phyloP scores from a whole-genome alignment of 768 basidiomycete genomes.

The Cystobasidium tubakii region DNA sequence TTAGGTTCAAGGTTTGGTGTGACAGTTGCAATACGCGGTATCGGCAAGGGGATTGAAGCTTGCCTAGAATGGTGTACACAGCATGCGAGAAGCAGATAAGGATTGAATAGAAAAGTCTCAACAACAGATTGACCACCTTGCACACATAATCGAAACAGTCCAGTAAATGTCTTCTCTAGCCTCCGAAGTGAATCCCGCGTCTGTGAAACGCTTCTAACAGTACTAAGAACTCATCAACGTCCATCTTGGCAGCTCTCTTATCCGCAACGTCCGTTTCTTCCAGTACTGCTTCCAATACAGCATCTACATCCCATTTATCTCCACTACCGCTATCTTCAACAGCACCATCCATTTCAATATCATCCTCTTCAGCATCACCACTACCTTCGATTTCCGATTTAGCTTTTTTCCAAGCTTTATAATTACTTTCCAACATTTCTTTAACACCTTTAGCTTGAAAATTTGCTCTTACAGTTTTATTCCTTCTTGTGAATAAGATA shows the following conservation, averaged over 20 bases:
- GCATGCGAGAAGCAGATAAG: too few species aligned
- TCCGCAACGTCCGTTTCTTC: constrained; percentile 67
- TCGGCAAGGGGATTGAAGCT: too few species aligned
- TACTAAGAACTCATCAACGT: constrained; percentile 68
- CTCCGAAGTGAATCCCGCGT: constrained; percentile 48
- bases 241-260: constrained; percentile 84
- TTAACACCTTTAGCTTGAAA: constrained; percentile 86
- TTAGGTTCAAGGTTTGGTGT: too few species aligned
- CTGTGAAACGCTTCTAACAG: constrained; percentile 49
- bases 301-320: constrained; percentile 52
- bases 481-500: constrained; percentile 80
- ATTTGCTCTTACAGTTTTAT: constrained; percentile 81
- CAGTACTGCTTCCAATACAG: constrained; percentile 66
- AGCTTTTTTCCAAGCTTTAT: constrained; percentile 82
- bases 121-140: not conserved
- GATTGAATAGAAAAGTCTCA: not conserved
- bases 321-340: too few species aligned
- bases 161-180: not conserved
- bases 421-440: constrained; percentile 89
- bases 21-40: too few species aligned
- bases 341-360: constrained; percentile 63
- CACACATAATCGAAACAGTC: too few species aligned
- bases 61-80: too few species aligned
- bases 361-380: constrained; percentile 44
- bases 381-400: constrained; percentile 62